phyloP scores from a whole-genome alignment of 768 basidiomycete genomes.

The Rhodotorula paludigena region DNA sequence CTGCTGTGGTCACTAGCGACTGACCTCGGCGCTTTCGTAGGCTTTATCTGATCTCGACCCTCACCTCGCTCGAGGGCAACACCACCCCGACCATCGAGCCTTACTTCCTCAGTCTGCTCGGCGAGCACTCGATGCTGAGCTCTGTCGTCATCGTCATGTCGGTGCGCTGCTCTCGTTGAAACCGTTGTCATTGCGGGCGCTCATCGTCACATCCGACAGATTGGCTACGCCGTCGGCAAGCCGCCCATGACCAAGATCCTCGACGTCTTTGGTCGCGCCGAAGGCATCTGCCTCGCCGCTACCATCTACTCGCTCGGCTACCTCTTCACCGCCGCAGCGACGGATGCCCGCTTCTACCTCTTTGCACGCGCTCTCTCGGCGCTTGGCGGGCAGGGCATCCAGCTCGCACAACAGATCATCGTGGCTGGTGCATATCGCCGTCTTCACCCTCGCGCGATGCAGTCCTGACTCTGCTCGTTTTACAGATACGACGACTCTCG shows the following conservation, averaged over 20 bases:
- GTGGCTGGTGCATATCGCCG: constrained; percentile 34
- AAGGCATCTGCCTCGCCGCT: constrained; percentile 41
- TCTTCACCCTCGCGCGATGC: accelerated
- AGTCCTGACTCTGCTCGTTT: not conserved
- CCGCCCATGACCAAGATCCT: constrained; percentile 43
- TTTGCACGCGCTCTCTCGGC: constrained; percentile 27
- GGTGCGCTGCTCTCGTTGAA: not conserved
- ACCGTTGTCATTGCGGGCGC: not conserved
- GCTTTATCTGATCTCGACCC: constrained; percentile 39
- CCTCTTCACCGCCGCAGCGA: constrained; percentile 34
- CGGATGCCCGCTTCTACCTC: constrained; percentile 24
- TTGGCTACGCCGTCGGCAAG: constrained; percentile 41
- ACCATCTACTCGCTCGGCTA: constrained; percentile 40
- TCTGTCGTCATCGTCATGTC: constrained; percentile 39
- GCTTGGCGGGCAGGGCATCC: constrained; percentile 40
- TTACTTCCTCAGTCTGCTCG: constrained; percentile 40
- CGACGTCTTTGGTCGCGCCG: constrained; percentile 43
- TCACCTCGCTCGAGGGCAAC: constrained; percentile 40
- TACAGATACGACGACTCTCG: constrained; percentile 40
- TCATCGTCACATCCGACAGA: not conserved
- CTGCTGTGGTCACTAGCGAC: no score
- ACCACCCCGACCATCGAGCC: constrained; percentile 42
- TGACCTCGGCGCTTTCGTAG: constrained; percentile 3
- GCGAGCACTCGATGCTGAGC: constrained; percentile 38
- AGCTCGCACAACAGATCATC: constrained; percentile 42